Evolutionary conservation across 768 basidiomycete species (phyloP).

Genomic region (Thelephora ganbajun): DNA sequence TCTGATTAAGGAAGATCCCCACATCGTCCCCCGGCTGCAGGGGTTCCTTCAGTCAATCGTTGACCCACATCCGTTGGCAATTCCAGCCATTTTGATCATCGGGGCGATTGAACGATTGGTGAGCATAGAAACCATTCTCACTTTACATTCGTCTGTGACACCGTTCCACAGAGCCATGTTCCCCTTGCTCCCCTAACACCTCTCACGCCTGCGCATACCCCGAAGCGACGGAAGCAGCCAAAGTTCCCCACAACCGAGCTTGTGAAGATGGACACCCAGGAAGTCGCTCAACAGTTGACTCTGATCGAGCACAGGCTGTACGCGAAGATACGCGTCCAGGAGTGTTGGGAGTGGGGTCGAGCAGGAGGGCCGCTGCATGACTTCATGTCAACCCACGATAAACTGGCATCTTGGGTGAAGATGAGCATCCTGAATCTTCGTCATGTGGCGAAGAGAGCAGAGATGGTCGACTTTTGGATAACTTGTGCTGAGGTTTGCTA

Average conservation of each 20-base stretch:
- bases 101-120: constrained; percentile 43
- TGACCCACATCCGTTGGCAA: constrained; percentile 25
- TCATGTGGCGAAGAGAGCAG: constrained; percentile 35
- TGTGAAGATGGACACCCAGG: constrained; percentile 46
- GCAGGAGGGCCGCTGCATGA: constrained; percentile 25
- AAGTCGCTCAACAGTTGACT: constrained; percentile 74
- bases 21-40: constrained; percentile 40
- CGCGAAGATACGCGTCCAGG: constrained; percentile 50
- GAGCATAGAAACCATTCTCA: constrained; percentile 11
- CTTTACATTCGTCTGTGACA: background rate
- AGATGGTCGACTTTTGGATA: constrained; percentile 61
- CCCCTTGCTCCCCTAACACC: constrained; percentile 3
- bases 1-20: constrained; percentile 50
- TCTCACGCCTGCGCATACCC: constrained; percentile 7
- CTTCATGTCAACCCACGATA: constrained; percentile 50
- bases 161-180: constrained; percentile 26
- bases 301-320: constrained; percentile 61
- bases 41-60: constrained; percentile 33
- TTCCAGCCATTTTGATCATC: constrained; percentile 34
- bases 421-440: constrained; percentile 41
- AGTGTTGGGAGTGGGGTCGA: constrained; percentile 57
- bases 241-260: constrained; percentile 47
- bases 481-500: constrained; percentile 64
- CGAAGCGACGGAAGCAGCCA: constrained; percentile 22
- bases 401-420: constrained; percentile 55